These are phyloP conservation scores for Chaetomium olivaceum DNA, from an alignment of 2,329 filamentous ascomycete genomes.

Conservation along the genomic window DNA sequence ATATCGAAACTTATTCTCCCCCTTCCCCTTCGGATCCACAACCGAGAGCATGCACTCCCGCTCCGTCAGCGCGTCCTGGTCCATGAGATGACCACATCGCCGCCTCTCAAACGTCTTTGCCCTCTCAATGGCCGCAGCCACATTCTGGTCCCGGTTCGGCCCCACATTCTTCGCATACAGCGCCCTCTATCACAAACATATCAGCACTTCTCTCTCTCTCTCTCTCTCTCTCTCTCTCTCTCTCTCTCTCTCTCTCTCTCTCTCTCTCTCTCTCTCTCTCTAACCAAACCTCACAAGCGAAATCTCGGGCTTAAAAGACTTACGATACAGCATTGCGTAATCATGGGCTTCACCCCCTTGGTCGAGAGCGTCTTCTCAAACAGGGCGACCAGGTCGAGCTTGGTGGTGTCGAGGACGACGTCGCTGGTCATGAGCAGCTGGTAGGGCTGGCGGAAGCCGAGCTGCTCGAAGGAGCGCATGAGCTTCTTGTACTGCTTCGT, in stretches of 20 bases:
- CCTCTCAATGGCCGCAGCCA: conserved; percentile 69
- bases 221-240: background rate
- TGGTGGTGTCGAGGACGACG: conserved; percentile 77
- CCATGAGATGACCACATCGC: conserved; percentile 74
- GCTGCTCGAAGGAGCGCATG: conserved; percentile 56
- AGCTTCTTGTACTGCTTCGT: conserved; percentile 70
- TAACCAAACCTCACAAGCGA: background rate
- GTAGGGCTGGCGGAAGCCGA: conserved; percentile 87
- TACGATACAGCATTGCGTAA: conserved; percentile 64
- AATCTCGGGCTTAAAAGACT: background rate
- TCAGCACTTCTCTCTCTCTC: background rate
- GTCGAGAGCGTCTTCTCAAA: conserved; percentile 34
- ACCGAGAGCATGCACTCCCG: conserved; percentile 66
- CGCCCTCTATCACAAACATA: conserved; percentile 47
- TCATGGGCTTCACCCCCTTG: conserved; percentile 38
- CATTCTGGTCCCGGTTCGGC: conserved; percentile 56
- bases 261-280: background rate
- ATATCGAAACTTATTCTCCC: conserved; percentile 76
- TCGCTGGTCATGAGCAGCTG: conserved; percentile 88
- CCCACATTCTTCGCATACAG: conserved; percentile 66
- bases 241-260: background rate
- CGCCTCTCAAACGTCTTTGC: conserved; percentile 74
- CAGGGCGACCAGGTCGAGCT: conserved; percentile 37
- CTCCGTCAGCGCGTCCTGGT: conserved; percentile 66
- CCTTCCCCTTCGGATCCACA: conserved; percentile 75